Evolutionary conservation across 1,284 basidiomycete species (phyloP).

Genomic region (Microbotryum scabiosae): DNA sequence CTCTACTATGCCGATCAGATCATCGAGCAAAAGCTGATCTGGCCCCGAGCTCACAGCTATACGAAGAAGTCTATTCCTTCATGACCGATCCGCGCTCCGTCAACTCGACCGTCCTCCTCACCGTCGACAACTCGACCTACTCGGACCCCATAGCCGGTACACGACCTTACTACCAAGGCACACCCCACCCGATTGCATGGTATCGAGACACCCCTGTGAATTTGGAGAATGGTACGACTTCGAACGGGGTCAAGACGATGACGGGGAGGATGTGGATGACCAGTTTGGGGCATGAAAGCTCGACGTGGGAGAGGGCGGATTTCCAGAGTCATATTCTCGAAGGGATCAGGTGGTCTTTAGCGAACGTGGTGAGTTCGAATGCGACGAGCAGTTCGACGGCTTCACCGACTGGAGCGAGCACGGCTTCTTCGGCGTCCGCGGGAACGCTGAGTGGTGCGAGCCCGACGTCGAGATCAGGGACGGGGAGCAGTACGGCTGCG

Average conservation of each 20-base stretch:
- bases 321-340: constrained; percentile 22
- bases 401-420: background rate
- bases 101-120: constrained; percentile 25
- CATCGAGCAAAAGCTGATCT: no score
- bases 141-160: constrained; percentile 10
- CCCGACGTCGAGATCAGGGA: background rate
- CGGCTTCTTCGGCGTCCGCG: background rate
- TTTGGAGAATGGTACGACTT: constrained; percentile 19
- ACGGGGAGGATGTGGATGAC: constrained; percentile 26
- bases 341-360: constrained; percentile 5
- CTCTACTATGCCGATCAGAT: no score
- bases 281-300: constrained; percentile 9
- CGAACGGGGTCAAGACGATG: constrained; percentile 1
- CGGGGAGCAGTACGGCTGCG: background rate
- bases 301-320: constrained; percentile 16
- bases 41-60: no score
- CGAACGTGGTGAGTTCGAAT: background rate
- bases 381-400: background rate
- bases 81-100: constrained; percentile 24
- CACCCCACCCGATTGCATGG: constrained; percentile 26
- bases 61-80: constrained; percentile 27
- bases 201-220: constrained; percentile 20
- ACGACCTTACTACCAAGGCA: constrained; percentile 16
- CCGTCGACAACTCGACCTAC: constrained; percentile 12
- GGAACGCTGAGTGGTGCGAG: background rate